Percentiles rank a stretch among this genome's conserved stretches.
These are phyloP conservation scores for Pseudonitzschia delicatissima DNA, from an alignment of 108 stramenopile genomes.

Conservation along the genomic window DNA sequence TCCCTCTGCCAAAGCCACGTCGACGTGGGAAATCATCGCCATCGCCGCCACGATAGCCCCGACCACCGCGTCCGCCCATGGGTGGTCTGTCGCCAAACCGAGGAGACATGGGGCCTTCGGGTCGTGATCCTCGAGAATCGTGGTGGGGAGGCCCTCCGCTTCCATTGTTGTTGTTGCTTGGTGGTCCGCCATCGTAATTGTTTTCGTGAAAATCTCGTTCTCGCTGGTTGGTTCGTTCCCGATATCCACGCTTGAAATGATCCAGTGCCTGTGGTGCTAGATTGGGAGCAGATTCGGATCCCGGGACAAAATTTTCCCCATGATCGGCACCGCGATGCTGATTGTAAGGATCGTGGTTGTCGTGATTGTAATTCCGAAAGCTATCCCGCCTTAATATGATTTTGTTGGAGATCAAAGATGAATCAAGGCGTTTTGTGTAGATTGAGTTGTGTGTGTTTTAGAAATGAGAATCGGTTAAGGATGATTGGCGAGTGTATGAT, in stretches of 20 bases:
- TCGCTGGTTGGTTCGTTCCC: conserved; percentile 56
- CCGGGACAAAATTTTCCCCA: conserved; percentile 53
- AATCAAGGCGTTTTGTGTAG: background rate
- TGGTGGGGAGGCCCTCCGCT: background rate
- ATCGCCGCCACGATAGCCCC: background rate
- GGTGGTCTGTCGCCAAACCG: background rate
- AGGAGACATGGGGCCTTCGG: background rate
- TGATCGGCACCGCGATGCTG: conserved; percentile 40
- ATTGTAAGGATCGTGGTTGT: background rate
- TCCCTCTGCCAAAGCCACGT: conserved; percentile 5
- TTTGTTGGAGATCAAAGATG: too few relatives aligned
- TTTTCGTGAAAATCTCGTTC: conserved; percentile 42
- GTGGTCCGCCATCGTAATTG: background rate
- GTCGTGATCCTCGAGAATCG: background rate
- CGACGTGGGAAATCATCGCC: background rate
- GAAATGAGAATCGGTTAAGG: background rate
- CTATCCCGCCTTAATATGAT: background rate
- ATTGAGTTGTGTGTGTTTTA: background rate
- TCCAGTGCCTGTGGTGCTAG: conserved; percentile 68
- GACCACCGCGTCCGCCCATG: conserved; percentile 7
- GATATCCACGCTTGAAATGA: conserved; percentile 82
- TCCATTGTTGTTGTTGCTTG: background rate
- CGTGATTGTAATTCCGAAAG: background rate
- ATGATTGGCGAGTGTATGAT: background rate
- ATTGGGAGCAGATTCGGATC: conserved; percentile 29